Base-by-base conservation (phyloP, 805 yeast species). In the Hyphopichia homilentoma region DNA sequence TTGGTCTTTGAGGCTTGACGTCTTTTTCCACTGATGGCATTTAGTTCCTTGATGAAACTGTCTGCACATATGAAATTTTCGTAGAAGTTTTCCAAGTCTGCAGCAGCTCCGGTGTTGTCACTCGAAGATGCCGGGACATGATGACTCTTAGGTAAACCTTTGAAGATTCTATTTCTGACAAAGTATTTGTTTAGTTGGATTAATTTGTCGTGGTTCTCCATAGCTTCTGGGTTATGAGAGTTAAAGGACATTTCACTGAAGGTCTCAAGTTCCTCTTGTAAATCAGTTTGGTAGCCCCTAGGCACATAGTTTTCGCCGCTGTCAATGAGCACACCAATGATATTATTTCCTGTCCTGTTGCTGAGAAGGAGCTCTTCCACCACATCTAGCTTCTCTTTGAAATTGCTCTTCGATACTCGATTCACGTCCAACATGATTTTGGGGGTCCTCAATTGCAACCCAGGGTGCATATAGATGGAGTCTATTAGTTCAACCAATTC, bases 291-390 rank as follows among this genome's bases (percentile, higher is more conserved):
- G 16, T 26, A 16, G 9, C 21, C 33, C 9, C 21, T n/a, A 4
- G 54, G 46, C 14, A 41, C 35, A 36, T 65, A 66, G 25, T 47
- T 29, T 21, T 63, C 64, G 15, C 73, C 74, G 21, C 68, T 60
- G 36, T 68, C 67, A 16, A 68, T 44, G 44, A 60, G 40, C 12
- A 68, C 55, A 1, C 74, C 73, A 4, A 64, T 27, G 5, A 65
- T 39, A 18, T 44, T 38, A 9, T 40, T 26, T 32, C 45, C 50
- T 4, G 43, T 30, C 2, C 27, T 19, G 5, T 16, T 13, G 5
- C 42, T 36, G 12, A 34, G 26, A 7, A 59, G 36, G 9, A 60
- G 19, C n/a, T 29, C 30, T 7, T 29, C 30, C 34, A 45, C 23
- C 25, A 32, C n/a, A 3, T 11, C 19, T 17, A 44, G 25, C 19